phyloP scores from a whole-genome alignment of 2,329 filamentous ascomycete species.

The Verticillium tricorpus region DNA sequence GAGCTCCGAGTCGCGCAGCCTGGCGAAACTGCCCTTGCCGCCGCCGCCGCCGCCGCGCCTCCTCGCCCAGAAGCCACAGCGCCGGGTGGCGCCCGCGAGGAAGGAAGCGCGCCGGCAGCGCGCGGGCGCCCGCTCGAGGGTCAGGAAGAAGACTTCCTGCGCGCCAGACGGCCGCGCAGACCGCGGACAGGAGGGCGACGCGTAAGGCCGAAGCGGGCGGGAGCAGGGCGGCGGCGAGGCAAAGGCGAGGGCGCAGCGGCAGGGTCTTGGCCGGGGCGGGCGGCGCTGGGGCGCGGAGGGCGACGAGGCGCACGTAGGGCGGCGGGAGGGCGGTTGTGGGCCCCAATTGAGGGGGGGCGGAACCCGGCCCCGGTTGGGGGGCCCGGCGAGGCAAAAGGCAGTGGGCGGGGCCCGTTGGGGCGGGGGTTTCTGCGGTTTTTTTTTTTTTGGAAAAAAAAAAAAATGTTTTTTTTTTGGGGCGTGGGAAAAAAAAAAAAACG shows the following conservation, averaged over 20 bases:
- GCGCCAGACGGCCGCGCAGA: constrained; percentile 17
- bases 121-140: constrained; percentile 23
- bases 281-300: constrained; percentile 6
- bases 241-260: constrained; percentile 18
- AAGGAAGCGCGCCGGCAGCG: constrained; percentile 21
- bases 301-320: constrained; percentile 17
- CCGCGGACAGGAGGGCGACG: constrained; percentile 18
- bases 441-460: no score
- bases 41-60: constrained; percentile 9
- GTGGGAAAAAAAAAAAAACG: no score
- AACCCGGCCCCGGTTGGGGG: no score
- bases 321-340: constrained; percentile 17
- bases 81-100: constrained; percentile 23
- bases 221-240: constrained; percentile 17
- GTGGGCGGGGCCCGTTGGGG: no score
- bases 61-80: constrained; percentile 10
- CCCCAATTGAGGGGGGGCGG: no score
- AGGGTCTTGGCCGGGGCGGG: constrained; percentile 9
- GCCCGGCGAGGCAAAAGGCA: no score
- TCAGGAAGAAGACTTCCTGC: constrained; percentile 20
- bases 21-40: constrained; percentile 7
- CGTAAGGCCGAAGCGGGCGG: constrained; percentile 21
- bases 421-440: no score
- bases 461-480: no score
- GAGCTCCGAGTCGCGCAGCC: constrained; percentile 2